These are phyloP conservation scores for Vachellia pachyceras DNA, from an alignment of 306 rosid genomes.

Conservation along the genomic window DNA sequence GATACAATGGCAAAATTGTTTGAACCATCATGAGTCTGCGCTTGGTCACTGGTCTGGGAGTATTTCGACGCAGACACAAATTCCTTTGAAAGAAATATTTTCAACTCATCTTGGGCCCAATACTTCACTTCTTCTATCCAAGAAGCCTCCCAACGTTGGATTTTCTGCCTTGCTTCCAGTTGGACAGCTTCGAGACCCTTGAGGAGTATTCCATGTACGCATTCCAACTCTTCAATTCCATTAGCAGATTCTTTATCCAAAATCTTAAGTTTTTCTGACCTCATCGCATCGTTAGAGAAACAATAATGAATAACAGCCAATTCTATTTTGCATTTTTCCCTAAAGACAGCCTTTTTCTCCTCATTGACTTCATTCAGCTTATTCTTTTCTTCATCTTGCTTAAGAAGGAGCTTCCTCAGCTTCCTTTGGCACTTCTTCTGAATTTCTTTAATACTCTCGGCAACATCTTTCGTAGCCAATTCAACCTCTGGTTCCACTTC, in stretches of 20 bases:
- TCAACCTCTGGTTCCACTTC: not conserved
- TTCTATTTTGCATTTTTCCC: not conserved
- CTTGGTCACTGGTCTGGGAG: not conserved
- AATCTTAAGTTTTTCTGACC: not conserved
- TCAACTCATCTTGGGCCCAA: not conserved
- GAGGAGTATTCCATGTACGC: not conserved
- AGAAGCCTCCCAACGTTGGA: not conserved
- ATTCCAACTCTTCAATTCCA: not conserved
- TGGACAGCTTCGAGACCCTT: not conserved
- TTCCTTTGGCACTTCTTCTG: slow-evolving; percentile 1
- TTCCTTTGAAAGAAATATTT: not conserved
- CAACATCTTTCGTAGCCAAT: not conserved
- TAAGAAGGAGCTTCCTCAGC: slow-evolving; percentile 11
- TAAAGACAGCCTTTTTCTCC: not conserved
- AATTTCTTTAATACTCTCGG: not conserved
- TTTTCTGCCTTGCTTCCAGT: not conserved
- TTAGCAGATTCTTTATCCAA: not conserved
- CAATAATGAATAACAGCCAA: not conserved
- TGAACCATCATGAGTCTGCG: not conserved
- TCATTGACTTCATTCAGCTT: not conserved
- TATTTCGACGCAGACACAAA: not conserved
- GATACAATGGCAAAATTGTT: not conserved
- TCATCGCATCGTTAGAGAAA: not conserved
- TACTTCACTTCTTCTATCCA: not conserved
- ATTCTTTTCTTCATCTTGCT: not conserved